phyloP scores from a whole-genome alignment of 441 rosid species.

The Pelargonium citronellum region DNA sequence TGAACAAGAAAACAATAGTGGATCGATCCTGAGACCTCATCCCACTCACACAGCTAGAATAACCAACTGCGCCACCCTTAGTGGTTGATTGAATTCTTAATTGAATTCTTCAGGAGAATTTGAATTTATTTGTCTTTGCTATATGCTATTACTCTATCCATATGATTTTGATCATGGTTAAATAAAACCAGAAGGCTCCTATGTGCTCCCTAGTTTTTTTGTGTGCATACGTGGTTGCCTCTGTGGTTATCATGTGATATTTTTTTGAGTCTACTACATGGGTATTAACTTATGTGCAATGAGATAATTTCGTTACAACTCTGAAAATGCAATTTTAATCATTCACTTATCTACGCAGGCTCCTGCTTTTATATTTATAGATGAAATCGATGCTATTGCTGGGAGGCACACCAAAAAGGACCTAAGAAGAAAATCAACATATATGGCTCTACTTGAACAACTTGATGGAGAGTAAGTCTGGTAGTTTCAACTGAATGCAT shows the following conservation, averaged over 20 bases:
- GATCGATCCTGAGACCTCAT: too few relatives aligned
- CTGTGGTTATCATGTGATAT: background rate
- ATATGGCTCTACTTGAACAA: conserved; percentile 84
- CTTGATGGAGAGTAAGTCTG: conserved; percentile 91
- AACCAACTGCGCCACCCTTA: too few relatives aligned
- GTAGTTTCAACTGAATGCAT: conserved; percentile 16
- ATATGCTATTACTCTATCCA: background rate
- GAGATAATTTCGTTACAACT: background rate
- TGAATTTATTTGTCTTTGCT: background rate
- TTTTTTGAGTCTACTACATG: background rate
- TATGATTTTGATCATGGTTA: background rate
- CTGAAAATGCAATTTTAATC: conserved; percentile 8
- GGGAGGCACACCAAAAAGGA: conserved; percentile 90
- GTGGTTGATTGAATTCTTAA: background rate
- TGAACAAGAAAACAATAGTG: too few relatives aligned
- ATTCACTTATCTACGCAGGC: conserved; percentile 47
- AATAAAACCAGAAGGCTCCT: background rate
- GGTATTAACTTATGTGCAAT: conserved; percentile 6
- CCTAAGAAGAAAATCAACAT: conserved; percentile 77
- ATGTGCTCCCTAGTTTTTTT: background rate
- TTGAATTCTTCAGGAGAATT: background rate
- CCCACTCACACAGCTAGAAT: too few relatives aligned
- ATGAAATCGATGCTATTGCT: conserved; percentile 97
- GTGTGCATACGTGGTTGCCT: background rate
- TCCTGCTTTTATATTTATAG: conserved; percentile 91